Evolutionary conservation across 148 eudicot genomes (phyloP).

Genomic region (Bassia scoparia): DNA sequence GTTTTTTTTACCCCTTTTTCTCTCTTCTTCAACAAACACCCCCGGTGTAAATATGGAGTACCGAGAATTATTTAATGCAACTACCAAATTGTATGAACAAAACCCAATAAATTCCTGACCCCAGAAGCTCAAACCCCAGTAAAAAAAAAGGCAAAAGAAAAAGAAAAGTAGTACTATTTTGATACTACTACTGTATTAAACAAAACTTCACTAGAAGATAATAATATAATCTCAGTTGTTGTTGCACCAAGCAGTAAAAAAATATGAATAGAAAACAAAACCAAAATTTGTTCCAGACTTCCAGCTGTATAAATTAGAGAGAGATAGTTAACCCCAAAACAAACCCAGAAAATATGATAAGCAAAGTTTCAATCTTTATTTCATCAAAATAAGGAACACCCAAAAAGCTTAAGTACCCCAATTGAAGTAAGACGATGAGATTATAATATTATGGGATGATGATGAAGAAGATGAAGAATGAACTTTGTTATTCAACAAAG

Average conservation of each 20-base stretch:
- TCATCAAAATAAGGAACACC: neutral
- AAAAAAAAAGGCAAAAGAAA: neutral
- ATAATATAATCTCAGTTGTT: conserved; percentile 3
- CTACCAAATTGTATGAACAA: conserved; percentile 22
- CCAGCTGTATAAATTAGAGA: conserved; percentile 4
- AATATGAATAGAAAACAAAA: neutral
- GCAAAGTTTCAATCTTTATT: conserved; percentile 12
- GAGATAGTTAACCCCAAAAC: neutral
- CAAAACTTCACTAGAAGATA: neutral
- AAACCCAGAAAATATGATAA: neutral
- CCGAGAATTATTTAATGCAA: conserved; percentile 13
- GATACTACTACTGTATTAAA: neutral
- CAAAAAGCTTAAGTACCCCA: conserved; percentile 9
- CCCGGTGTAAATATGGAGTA: conserved; percentile 7
- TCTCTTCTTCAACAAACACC: neutral
- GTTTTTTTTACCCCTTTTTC: neutral
- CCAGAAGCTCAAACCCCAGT: conserved; percentile 29
- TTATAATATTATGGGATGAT: too few species aligned
- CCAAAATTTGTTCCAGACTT: too few species aligned
- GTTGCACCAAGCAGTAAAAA: conserved; percentile 11
- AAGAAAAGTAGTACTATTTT: neutral
- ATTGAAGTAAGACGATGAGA: too few species aligned
- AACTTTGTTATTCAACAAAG: too few species aligned
- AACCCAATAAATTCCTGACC: conserved; percentile 33
- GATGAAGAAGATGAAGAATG: too few species aligned